Percentiles rank a stretch among this genome's conserved stretches.
Evolutionary conservation across 257 asterid genomes (phyloP).

Genomic region (Salvia miltiorrhiza): DNA sequence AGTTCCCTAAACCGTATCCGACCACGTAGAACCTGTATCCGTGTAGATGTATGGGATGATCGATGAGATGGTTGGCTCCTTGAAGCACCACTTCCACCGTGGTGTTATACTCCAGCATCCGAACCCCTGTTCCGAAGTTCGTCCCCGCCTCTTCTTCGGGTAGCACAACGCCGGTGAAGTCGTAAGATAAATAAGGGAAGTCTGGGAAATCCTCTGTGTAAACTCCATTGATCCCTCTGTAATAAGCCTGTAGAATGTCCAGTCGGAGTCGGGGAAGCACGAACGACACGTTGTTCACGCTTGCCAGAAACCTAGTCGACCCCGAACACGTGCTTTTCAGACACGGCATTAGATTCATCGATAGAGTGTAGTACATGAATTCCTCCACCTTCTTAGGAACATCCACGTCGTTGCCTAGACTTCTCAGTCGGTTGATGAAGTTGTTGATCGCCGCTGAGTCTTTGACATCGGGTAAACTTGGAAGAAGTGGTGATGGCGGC

Average conservation of each 20-base stretch:
- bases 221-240: constrained; percentile 22
- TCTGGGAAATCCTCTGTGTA: constrained; percentile 32
- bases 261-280: constrained; percentile 16
- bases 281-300: constrained; percentile 42
- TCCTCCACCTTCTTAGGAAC: constrained; percentile 35
- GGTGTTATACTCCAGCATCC: constrained; percentile 31
- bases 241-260: constrained; percentile 44
- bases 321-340: constrained; percentile 21
- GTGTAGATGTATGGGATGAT: constrained; percentile 64
- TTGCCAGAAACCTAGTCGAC: constrained; percentile 32
- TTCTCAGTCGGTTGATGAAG: constrained; percentile 25
- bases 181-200: constrained; percentile 29
- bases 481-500: constrained; percentile 15
- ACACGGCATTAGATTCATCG: constrained; percentile 37
- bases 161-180: constrained; percentile 18
- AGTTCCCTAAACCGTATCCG: constrained; percentile 32
- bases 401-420: constrained; percentile 19
- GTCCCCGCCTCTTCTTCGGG: not conserved
- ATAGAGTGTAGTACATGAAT: constrained; percentile 27
- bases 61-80: constrained; percentile 36
- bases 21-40: constrained; percentile 45
- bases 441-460: constrained; percentile 19
- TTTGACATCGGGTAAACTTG: constrained; percentile 17
- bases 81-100: constrained; percentile 52
- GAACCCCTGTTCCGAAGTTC: constrained; percentile 20